Conservation (phyloP, 2,329 filamentous ascomycete species). For the Fusarium nelsonii region DNA sequence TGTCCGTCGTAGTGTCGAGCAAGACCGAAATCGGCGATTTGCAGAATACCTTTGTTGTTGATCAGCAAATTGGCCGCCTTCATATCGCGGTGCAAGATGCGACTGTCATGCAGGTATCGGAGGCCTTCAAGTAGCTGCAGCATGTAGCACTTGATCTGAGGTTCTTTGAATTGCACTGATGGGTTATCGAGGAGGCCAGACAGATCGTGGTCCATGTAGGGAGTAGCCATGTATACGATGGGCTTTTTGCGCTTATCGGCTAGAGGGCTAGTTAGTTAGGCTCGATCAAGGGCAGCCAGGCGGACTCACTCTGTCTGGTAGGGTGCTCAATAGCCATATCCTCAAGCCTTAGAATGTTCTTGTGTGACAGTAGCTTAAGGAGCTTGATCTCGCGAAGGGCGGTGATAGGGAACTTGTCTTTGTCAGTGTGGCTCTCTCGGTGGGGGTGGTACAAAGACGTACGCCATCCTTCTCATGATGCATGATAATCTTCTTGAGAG, state of each 20-base stretch:
- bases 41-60: slow-evolving; percentile 90
- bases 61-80: slow-evolving; percentile 98
- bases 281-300: not conserved
- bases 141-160: slow-evolving; percentile 98
- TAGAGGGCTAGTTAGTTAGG: slow-evolving; percentile 48
- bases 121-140: slow-evolving; percentile 91
- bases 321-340: slow-evolving; percentile 95
- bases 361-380: slow-evolving; percentile 92
- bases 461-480: slow-evolving; percentile 98
- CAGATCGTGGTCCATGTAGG: slow-evolving; percentile 99
- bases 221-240: slow-evolving; percentile 98
- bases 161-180: slow-evolving; percentile 84
- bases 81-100: slow-evolving; percentile 97
- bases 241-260: slow-evolving; percentile 83
- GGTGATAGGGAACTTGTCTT: slow-evolving; percentile 89
- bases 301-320: slow-evolving; percentile 68
- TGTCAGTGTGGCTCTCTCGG: slow-evolving; percentile 21
- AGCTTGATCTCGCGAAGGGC: slow-evolving; percentile 97
- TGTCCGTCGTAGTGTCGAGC: slow-evolving; percentile 92
- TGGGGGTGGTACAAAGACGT: slow-evolving; percentile 51
- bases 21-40: slow-evolving; percentile 97
- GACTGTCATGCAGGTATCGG: slow-evolving; percentile 87
- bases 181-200: slow-evolving; percentile 97
- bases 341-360: slow-evolving; percentile 86
- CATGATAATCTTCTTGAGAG: slow-evolving; percentile 98